Evolutionary conservation across 2,329 filamentous ascomycete genomes (phyloP), one percentile per base, ranked within the genome.

Genomic region (Ophiosphaerella narmari): DNA sequence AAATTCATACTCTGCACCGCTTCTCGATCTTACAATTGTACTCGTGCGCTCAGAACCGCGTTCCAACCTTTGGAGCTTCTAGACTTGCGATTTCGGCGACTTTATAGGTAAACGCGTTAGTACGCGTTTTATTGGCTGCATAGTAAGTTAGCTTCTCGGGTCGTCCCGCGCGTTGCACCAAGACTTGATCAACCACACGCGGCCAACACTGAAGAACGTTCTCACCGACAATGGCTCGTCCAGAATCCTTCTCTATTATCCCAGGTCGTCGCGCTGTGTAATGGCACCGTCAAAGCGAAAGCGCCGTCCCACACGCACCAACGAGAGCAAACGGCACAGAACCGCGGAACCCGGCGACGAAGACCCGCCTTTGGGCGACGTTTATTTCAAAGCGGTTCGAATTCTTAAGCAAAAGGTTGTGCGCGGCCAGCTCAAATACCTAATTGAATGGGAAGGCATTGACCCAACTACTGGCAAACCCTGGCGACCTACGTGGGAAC

Each of bases 401-500:
- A 67, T 70, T 23, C 39, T 63, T 0, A 47, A 59, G 5, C 57
- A 68, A 46, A 41, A 32, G 3, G 34, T 43, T 0, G 31, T 73
- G 39, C 62, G 60, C 9, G 52, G 56, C 8, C 54, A 74, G 8
- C 40, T 52, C 4, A 39, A 59, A n/a, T 87, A 85, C 57, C 63
- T 75, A 3, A 77, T 86, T 45, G 78, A 84, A 60, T 86, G 84
- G 84, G 77, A 75, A 40, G 77, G 80, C 50, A 45, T 43, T 43
- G 71, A 85, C 60, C 69, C 75, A n/a, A 52, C 58, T 2, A 82
- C 80, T 34, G 81, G 80, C 14, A 64, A 78, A 52, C 51, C 55
- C 1, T 86, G 78, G 62, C 48, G 68, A 3, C 78, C 78, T 8
- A 79, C 72, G 40, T 86, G 84, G 84, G 82, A 77, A 43, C 73